Evolutionary conservation across 106 monocot genomes (phyloP).

Genomic region (Triglochin maritima): DNA sequence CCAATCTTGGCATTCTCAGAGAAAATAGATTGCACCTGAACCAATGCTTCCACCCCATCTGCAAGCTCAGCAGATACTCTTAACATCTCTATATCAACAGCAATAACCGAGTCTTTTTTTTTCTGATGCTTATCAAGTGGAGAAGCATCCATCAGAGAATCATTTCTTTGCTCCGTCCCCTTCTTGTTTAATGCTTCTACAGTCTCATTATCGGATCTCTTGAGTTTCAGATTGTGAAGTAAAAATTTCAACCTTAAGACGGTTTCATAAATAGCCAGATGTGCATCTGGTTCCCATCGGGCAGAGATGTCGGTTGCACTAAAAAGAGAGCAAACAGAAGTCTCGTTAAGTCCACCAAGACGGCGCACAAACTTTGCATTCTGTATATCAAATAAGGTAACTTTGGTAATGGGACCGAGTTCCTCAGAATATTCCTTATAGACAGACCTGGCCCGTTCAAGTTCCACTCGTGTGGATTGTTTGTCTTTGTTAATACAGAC

Average conservation of each 20-base stretch:
- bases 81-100: slow-evolving; percentile 74
- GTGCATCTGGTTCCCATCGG: slow-evolving; percentile 92
- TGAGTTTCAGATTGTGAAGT: slow-evolving; percentile 34
- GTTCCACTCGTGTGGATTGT: slow-evolving; percentile 52
- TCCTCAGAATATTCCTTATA: slow-evolving; percentile 59
- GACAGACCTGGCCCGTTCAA: slow-evolving; percentile 53
- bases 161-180: slow-evolving; percentile 18
- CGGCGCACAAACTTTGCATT: slow-evolving; percentile 90
- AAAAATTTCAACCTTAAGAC: slow-evolving; percentile 42
- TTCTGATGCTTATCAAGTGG: slow-evolving; percentile 33
- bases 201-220: slow-evolving; percentile 27
- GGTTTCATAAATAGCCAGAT: slow-evolving; percentile 60
- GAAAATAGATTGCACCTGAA: slow-evolving; percentile 83
- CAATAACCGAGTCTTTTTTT: slow-evolving; percentile 71
- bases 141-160: slow-evolving; percentile 15
- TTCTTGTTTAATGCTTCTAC: slow-evolving; percentile 18
- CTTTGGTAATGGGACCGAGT: slow-evolving; percentile 27
- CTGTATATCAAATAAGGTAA: slow-evolving; percentile 68
- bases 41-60: slow-evolving; percentile 75
- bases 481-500: slow-evolving; percentile 69
- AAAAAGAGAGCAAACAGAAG: slow-evolving; percentile 69
- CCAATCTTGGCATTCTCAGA: slow-evolving; percentile 97
- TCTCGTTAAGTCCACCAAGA: slow-evolving; percentile 54
- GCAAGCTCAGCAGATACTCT: slow-evolving; percentile 80
- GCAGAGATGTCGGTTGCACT: slow-evolving; percentile 71